phyloP scores from a whole-genome alignment of 2,329 filamentous ascomycete genomes.

The Pestalotiopsis sp. region DNA sequence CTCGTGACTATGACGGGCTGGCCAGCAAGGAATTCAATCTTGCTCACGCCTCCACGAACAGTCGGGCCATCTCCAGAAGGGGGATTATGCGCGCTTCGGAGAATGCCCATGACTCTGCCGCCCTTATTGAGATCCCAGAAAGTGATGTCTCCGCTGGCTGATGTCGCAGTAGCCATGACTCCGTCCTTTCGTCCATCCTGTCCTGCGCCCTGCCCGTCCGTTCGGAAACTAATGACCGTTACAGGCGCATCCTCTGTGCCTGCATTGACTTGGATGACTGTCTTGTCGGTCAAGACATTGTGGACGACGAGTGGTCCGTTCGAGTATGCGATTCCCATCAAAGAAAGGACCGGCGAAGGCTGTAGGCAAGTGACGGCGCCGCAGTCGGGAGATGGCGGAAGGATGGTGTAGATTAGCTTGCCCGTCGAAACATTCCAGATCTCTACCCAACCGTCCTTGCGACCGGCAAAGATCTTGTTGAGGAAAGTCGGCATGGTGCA shows the following conservation, averaged over 20 bases:
- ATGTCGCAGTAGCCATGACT: constrained; percentile 90
- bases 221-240: constrained; percentile 86
- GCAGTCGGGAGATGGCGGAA: constrained; percentile 71
- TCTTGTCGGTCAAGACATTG: constrained; percentile 78
- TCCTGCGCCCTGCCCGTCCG: constrained; percentile 84
- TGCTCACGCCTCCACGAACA: constrained; percentile 80
- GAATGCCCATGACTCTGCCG: constrained; percentile 81
- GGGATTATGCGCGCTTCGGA: constrained; percentile 86
- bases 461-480: constrained; percentile 92
- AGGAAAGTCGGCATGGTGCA: constrained; percentile 92
- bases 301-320: constrained; percentile 79
- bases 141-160: constrained; percentile 81
- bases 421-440: constrained; percentile 97
- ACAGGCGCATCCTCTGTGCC: constrained; percentile 68
- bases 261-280: constrained; percentile 69
- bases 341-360: constrained; percentile 79
- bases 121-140: constrained; percentile 96
- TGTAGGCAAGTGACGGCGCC: constrained; percentile 87
- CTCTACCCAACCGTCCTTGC: constrained; percentile 85
- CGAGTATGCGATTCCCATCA: constrained; percentile 86
- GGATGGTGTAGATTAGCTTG: constrained; percentile 87
- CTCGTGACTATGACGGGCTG: constrained; percentile 90
- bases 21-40: constrained; percentile 84
- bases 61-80: constrained; percentile 56
- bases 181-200: constrained; percentile 83